Percentiles rank a stretch among this genome's conserved stretches.
These are phyloP conservation scores for Endocladia muricata DNA, from an alignment of 31 red algal genomes.

Conservation along the genomic window DNA sequence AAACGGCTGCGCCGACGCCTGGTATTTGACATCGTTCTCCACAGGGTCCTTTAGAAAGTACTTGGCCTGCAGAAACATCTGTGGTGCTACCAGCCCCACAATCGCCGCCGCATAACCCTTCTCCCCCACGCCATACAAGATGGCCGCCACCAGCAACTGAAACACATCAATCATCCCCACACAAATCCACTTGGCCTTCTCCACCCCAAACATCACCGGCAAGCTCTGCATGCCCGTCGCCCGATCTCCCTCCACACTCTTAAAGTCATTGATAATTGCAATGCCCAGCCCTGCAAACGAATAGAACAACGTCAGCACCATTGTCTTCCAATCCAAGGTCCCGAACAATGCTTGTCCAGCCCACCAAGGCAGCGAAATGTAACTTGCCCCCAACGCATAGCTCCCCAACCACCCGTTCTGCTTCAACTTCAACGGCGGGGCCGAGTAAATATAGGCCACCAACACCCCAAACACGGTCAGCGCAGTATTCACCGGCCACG, in stretches of 20 bases:
- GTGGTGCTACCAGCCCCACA: conserved; percentile 78
- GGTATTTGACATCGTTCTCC: conserved; percentile 98
- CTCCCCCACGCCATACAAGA: conserved; percentile 76
- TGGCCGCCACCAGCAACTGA: conserved; percentile 84
- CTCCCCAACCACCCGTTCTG: conserved; percentile 97
- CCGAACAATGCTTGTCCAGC: conserved; percentile 93
- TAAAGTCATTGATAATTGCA: conserved; percentile 99
- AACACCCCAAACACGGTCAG: conserved; percentile 83
- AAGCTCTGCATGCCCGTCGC: conserved; percentile 81
- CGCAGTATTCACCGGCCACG: conserved; percentile 55
- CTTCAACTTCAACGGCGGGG: conserved; percentile 97
- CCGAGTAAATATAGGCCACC: conserved; percentile 96
- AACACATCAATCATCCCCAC: conserved; percentile 93
- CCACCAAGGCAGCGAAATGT: conserved; percentile 99
- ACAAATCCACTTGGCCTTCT: conserved; percentile 94
- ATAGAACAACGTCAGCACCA: conserved; percentile 92
- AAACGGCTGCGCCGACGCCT: conserved; percentile 97
- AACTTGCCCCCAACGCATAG: conserved; percentile 96
- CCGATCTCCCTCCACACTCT: conserved; percentile 94
- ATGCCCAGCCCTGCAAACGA: conserved; percentile 98
- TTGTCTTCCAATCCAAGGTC: conserved; percentile 89
- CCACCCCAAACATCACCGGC: conserved; percentile 95
- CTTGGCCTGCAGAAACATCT: conserved; percentile 84
- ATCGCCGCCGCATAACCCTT: conserved; percentile 83
- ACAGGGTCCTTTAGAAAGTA: conserved; percentile 93